Evolutionary conservation across 345 rosid genomes (phyloP), one percentile per base, ranked within the genome.

Genomic region (Salix caprea): DNA sequence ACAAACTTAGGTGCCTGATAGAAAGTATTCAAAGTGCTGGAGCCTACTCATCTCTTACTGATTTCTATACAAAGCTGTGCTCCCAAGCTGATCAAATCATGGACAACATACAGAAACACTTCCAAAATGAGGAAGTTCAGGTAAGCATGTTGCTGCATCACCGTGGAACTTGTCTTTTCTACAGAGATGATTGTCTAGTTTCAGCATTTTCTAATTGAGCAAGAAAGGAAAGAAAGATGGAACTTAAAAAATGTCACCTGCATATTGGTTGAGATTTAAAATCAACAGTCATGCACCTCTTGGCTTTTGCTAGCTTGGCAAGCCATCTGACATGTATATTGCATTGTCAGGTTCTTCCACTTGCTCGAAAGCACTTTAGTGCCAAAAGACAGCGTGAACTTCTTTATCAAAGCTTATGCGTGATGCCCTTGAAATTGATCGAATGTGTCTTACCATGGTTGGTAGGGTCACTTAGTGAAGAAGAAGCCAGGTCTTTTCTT

Each of bases 371-470:
- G 80, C 87, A 85, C 74, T 88, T 88, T 77, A 85, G 84, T 80
- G 52, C 82, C 77, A 84, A 79, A 80, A 83, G 89, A 76, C 91
- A 88, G 79, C 85, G 88, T 67, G 90, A 88, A 82, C 89, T 88
- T 80, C 86, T 88, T 64, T 88, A 88, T 74, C 85, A 85, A 77
- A 88, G 91, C 78, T 78, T 88, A 58, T 85, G 91, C 69, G 86
- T 88, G 76, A 88, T 88, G 91, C 91, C 91, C 18, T 78, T 88
- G 83, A 88, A 85, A 78, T 74, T 88, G 81, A 82, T 88, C 68
- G 91, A 88, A 74, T 65, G 87, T 46, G 91, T 88, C 75, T 84
- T 88, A 66, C 91, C 91, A 65, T 88, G 91, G 91, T 76, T 88
- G 75, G 90, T 85, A 23, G 85, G 83, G 77, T 79, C 86, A n/a